Evolutionary conservation across 805 yeast genomes (phyloP), one percentile per base, ranked within the genome.

Genomic region (Phaffomyces thermotolerans): DNA sequence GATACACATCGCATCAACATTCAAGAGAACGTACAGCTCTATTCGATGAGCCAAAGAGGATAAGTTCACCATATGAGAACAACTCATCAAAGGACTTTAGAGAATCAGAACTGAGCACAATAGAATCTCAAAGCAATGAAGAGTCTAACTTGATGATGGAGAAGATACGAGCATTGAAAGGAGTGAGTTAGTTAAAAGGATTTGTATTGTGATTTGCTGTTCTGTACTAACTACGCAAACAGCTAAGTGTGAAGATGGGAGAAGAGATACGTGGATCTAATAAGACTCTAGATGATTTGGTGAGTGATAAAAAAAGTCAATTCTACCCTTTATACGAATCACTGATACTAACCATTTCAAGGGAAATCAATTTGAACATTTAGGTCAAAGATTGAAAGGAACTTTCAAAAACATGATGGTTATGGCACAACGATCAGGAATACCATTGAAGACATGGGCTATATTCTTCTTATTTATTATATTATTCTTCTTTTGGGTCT

Each of bases 41-140:
- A 6, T 56, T 56, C 31, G 60, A 52, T 31, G 52, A 51, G 34
- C 59, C 60, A 12, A 51, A 48, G 35, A 45, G 70, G 33, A 60
- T 69, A 1, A 56, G 68, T 2, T 70, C 76, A 1, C 75, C 78
- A 1, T 73, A 72, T 51, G 68, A 62, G 17, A 54, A 57, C 22
- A 20, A 20, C n/a, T 42, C 54, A 17, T 54, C 52, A 23, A 52
- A 65, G 36, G 77, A 70, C 54, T 73, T 68, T 56, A 66, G 74
- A 13, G 83, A 79, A 36, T 63, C 77, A 24, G 68, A 72, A 44
- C 54, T 80, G 52, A 73, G 82, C 18, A 78, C 76, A 47, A 57
- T 83, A 39, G 90, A 83, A 57, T 69, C 82, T 4, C 90, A 83
- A 56, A 74, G 74, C 47, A 84, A 78, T 31, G 82, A 78, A 44